Conservation (phyloP, 805 yeast genomes). For the Candida succiphila region DNA sequence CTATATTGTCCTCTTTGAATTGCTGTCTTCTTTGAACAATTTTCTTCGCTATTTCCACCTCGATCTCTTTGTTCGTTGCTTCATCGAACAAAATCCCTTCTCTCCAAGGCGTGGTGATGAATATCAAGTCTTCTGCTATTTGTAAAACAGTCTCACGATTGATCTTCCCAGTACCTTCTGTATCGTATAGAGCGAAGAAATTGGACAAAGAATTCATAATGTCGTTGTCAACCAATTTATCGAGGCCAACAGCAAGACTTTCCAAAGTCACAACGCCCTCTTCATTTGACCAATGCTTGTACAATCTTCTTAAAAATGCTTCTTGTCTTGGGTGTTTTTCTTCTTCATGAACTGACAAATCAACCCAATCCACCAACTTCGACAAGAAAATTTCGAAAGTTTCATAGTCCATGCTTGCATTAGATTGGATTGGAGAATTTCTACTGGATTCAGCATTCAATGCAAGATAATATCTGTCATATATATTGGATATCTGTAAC, state of each 20-base stretch:
- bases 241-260: slow-evolving; percentile 66
- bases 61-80: slow-evolving; percentile 53
- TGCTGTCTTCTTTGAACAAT: slow-evolving; percentile 32
- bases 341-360: slow-evolving; percentile 19
- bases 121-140: slow-evolving; percentile 79
- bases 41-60: slow-evolving; percentile 56
- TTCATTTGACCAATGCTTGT: slow-evolving; percentile 52
- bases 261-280: slow-evolving; percentile 56
- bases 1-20: slow-evolving; percentile 21
- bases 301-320: slow-evolving; percentile 53
- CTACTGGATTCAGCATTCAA: slow-evolving; percentile 50
- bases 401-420: slow-evolving; percentile 58
- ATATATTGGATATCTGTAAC: slow-evolving; percentile 57
- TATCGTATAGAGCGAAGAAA: slow-evolving; percentile 70
- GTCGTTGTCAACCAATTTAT: slow-evolving; percentile 59
- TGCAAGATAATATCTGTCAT: slow-evolving; percentile 76
- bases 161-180: slow-evolving; percentile 45
- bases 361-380: slow-evolving; percentile 72
- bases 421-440: slow-evolving; percentile 52
- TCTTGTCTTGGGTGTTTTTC: slow-evolving; percentile 24
- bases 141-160: slow-evolving; percentile 73
- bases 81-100: slow-evolving; percentile 59
- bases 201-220: slow-evolving; percentile 70
- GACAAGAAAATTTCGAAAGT: slow-evolving; percentile 68
- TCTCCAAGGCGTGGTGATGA: slow-evolving; percentile 78